Percentiles rank a stretch among this genome's conserved stretches.
Conservation (phyloP, 2,329 filamentous ascomycete genomes). For the Aureobasidium pullulans region DNA sequence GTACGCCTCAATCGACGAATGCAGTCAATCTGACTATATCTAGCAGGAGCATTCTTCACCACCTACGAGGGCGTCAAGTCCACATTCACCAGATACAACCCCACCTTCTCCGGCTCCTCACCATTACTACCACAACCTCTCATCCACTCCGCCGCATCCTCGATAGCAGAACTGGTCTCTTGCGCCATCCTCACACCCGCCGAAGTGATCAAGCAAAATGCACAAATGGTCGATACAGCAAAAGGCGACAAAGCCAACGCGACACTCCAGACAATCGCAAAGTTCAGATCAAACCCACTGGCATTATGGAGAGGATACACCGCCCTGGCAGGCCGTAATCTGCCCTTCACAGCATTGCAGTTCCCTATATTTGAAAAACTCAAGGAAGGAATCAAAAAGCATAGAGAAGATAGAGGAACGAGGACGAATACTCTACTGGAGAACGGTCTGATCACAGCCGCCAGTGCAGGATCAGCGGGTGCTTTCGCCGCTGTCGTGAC, state of each 20-base stretch:
- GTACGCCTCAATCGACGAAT: background rate
- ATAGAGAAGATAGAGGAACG: constrained; percentile 32
- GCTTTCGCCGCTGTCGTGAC: constrained; percentile 71
- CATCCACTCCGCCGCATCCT: constrained; percentile 67
- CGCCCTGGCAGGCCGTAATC: constrained; percentile 70
- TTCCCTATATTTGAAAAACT: constrained; percentile 79
- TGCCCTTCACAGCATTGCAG: constrained; percentile 82
- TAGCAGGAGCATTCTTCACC: constrained; percentile 81
- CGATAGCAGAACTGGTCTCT: constrained; percentile 71
- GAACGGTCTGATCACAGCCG: constrained; percentile 62
- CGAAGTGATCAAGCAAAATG: constrained; percentile 90
- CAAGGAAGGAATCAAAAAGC: constrained; percentile 46
- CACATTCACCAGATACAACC: constrained; percentile 47
- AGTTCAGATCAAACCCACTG: constrained; percentile 50
- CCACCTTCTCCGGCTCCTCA: constrained; percentile 32
- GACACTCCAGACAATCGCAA: constrained; percentile 49
- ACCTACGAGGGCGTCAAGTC: constrained; percentile 75
- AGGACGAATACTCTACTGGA: constrained; percentile 48
- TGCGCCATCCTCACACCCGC: constrained; percentile 82
- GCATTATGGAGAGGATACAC: constrained; percentile 65
- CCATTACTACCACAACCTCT: constrained; percentile 56
- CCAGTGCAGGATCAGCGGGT: constrained; percentile 67
- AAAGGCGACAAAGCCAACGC: constrained; percentile 36
- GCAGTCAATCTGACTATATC: constrained; percentile 16
- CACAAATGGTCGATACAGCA: constrained; percentile 62